These are phyloP conservation scores for Heteromeles arbutifolia DNA, from an alignment of 306 rosid genomes.

Conservation along the genomic window DNA sequence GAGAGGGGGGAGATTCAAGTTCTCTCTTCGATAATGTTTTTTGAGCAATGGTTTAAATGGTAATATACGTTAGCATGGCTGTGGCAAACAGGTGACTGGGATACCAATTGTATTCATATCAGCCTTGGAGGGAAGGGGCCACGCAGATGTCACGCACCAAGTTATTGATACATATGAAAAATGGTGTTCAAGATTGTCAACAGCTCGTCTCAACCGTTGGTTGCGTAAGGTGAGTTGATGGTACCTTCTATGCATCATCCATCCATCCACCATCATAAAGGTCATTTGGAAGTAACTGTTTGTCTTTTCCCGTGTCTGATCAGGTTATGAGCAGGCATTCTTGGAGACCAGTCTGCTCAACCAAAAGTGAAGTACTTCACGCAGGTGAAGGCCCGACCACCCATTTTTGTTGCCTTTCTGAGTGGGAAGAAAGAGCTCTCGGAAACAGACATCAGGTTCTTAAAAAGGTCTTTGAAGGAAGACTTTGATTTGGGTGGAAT, in stretches of 20 bases:
- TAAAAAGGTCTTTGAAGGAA: constrained; percentile 82
- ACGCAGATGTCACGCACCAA: constrained; percentile 53
- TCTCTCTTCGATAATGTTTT: neutral
- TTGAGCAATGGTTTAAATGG: neutral
- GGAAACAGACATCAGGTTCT: constrained; percentile 69
- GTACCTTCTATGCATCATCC: neutral
- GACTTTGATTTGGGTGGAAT: constrained; percentile 96
- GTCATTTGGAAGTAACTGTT: constrained; percentile 13
- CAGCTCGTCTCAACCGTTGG: constrained; percentile 94
- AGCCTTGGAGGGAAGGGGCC: constrained; percentile 86
- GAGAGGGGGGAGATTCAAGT: neutral
- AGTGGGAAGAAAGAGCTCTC: constrained; percentile 69
- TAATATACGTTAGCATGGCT: constrained; percentile 1
- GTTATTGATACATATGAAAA: constrained; percentile 72
- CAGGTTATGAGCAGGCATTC: constrained; percentile 99
- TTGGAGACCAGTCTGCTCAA: constrained; percentile 90
- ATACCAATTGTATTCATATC: constrained; percentile 84
- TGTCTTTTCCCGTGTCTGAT: neutral
- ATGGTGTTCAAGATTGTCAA: constrained; percentile 81
- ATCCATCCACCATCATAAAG: neutral
- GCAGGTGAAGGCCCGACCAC: constrained; percentile 94
- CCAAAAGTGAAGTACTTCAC: constrained; percentile 90
- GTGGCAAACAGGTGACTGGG: constrained; percentile 64
- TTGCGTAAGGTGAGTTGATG: constrained; percentile 59
- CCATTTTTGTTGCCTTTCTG: constrained; percentile 82